These are phyloP conservation scores for Hypoxylon sp. DNA, from an alignment of 2,329 filamentous ascomycete genomes.

Conservation along the genomic window DNA sequence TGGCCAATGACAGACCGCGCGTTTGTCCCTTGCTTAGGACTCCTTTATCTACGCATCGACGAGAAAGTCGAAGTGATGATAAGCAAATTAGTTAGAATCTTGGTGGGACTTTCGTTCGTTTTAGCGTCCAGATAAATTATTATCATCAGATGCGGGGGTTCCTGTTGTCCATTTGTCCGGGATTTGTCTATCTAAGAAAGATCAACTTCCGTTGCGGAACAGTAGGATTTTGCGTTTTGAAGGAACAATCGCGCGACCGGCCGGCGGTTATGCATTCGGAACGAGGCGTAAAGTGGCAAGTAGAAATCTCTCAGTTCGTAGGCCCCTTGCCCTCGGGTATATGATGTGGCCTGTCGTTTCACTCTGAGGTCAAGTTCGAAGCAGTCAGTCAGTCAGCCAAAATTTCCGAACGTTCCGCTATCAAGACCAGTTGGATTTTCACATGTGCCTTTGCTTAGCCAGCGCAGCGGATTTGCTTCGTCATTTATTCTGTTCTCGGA, in stretches of 20 bases:
- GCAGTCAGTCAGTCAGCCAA: slow-evolving; percentile 12
- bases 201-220: slow-evolving; percentile 8
- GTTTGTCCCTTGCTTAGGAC: slow-evolving; percentile 6
- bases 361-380: slow-evolving; percentile 12
- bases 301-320: not conserved
- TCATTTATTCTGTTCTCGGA: slow-evolving; percentile 16
- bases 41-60: slow-evolving; percentile 16
- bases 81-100: slow-evolving; percentile 1
- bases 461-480: slow-evolving; percentile 12
- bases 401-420: slow-evolving; percentile 20
- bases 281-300: slow-evolving; percentile 26
- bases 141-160: slow-evolving; percentile 36
- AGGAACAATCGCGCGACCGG: slow-evolving; percentile 27
- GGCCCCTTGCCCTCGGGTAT: slow-evolving; percentile 32
- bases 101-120: slow-evolving; percentile 14
- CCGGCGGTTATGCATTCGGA: slow-evolving; percentile 25
- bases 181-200: slow-evolving; percentile 13
- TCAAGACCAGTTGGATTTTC: slow-evolving; percentile 12
- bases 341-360: slow-evolving; percentile 23
- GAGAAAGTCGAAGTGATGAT: slow-evolving; percentile 13
- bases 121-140: slow-evolving; percentile 11
- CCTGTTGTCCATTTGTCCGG: slow-evolving; percentile 39
- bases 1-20: slow-evolving; percentile 3
- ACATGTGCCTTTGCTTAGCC: slow-evolving; percentile 22
- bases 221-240: slow-evolving; percentile 1